A percentile compares a stretch with the other conserved stretches of the same genome.
Evolutionary conservation across 1,139 yeast genomes (phyloP).

Genomic region (Blastobotrys buckinghamii): DNA sequence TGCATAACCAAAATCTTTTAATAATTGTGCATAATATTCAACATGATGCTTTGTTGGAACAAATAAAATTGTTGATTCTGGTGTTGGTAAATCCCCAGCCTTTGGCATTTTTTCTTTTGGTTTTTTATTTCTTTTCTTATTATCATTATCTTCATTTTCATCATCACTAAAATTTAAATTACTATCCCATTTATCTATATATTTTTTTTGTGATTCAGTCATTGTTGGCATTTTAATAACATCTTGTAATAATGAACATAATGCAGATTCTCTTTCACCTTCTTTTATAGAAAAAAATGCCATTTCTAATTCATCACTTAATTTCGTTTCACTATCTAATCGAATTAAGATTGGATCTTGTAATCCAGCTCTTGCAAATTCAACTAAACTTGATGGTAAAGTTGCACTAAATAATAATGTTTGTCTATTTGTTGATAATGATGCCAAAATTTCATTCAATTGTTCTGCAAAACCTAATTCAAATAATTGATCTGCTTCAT

Average conservation of each 20-base stretch:
- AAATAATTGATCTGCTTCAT: conserved; percentile 95
- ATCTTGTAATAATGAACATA: conserved; percentile 68
- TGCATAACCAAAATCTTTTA: conserved; percentile 76
- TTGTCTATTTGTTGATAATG: conserved; percentile 79
- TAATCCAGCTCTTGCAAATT: conserved; percentile 95
- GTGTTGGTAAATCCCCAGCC: conserved; percentile 79
- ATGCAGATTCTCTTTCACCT: conserved; percentile 85
- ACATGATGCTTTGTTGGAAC: conserved; percentile 98
- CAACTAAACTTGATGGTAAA: conserved; percentile 84
- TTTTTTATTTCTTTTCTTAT: conserved; percentile 34
- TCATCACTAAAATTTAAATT: conserved; percentile 28
- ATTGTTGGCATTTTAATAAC: conserved; percentile 83
- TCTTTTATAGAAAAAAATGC: conserved; percentile 75
- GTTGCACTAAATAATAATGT: conserved; percentile 92
- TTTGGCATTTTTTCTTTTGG: conserved; percentile 61
- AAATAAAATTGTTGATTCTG: conserved; percentile 81
- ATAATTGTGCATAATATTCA: conserved; percentile 69
- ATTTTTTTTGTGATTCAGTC: conserved; percentile 41
- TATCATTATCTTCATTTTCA: conserved; percentile 32
- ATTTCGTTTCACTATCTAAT: conserved; percentile 84
- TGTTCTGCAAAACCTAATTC: conserved; percentile 98
- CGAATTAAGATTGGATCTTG: conserved; percentile 88
- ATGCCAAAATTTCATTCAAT: conserved; percentile 77
- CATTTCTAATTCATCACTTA: conserved; percentile 89
- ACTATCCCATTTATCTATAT: conserved; percentile 43